Evolutionary conservation across 768 basidiomycete species (phyloP).

Genomic region (Pleurotus pulmonarius): DNA sequence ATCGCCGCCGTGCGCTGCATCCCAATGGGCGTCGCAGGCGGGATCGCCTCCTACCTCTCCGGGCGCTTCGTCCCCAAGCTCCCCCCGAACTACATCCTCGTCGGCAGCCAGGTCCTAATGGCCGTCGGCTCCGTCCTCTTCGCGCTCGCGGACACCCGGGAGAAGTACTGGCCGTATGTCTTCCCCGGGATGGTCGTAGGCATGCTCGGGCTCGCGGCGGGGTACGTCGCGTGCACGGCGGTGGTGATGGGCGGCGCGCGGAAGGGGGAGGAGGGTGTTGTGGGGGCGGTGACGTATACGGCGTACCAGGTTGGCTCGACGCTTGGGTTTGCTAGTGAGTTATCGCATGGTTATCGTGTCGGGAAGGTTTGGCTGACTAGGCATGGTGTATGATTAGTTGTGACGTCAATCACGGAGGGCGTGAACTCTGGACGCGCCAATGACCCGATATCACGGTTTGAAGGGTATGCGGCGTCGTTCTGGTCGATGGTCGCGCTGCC

Average conservation of each 20-base stretch:
- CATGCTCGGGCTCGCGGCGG: slow-evolving; percentile 35
- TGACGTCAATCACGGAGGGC: background rate
- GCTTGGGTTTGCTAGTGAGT: slow-evolving; percentile 9
- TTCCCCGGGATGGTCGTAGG: slow-evolving; percentile 48
- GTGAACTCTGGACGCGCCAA: background rate
- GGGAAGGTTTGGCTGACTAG: background rate
- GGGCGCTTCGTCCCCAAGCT: slow-evolving; percentile 4
- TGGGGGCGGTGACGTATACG: slow-evolving; percentile 13
- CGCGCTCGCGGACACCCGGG: slow-evolving; percentile 31
- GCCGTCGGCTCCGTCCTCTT: slow-evolving; percentile 35
- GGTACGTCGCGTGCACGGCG: slow-evolving; percentile 22
- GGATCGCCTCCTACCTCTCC: slow-evolving; percentile 3
- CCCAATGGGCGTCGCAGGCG: slow-evolving; percentile 7
- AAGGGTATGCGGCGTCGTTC: background rate
- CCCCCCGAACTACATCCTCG: slow-evolving; percentile 22
- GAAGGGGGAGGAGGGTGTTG: slow-evolving; percentile 11
- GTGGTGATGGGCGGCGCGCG: slow-evolving; percentile 10
- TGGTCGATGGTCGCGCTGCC: background rate
- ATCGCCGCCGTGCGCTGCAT: slow-evolving; percentile 29
- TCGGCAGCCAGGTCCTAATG: slow-evolving; percentile 32
- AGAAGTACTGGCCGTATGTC: slow-evolving; percentile 37
- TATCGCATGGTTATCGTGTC: background rate
- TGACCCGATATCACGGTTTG: background rate
- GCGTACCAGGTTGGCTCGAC: slow-evolving; percentile 10
- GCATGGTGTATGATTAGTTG: background rate